Conservation (phyloP, 73 alveolate genomes). For the Stentor coeruleus region DNA sequence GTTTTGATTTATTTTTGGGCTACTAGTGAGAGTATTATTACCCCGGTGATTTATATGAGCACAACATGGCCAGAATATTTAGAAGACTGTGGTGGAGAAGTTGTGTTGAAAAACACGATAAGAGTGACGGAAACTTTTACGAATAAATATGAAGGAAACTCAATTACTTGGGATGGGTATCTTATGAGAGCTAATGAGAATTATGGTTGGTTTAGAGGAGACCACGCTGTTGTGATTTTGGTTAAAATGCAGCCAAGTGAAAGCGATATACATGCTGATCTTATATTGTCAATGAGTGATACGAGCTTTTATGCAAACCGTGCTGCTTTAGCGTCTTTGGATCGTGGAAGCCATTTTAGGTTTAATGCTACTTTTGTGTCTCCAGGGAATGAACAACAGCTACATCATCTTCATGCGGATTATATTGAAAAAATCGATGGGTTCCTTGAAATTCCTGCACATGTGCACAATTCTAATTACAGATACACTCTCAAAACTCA, state of each 20-base stretch:
- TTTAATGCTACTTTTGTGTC: conserved; percentile 28
- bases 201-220: conserved; percentile 26
- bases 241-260: conserved; percentile 88
- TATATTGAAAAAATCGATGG: background rate
- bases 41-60: background rate
- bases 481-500: conserved; percentile 5
- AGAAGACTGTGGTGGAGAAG: conserved; percentile 85
- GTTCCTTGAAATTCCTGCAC: conserved; percentile 19
- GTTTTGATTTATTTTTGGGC: conserved; percentile 7
- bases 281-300: conserved; percentile 53
- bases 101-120: conserved; percentile 62
- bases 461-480: conserved; percentile 12
- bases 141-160: conserved; percentile 64
- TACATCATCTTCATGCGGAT: conserved; percentile 21
- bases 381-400: conserved; percentile 21
- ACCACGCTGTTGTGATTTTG: conserved; percentile 59
- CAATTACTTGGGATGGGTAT: conserved; percentile 78
- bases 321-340: background rate
- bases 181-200: conserved; percentile 45
- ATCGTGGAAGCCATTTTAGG: conserved; percentile 10
- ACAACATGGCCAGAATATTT: conserved; percentile 76
- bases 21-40: background rate
- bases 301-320: background rate
- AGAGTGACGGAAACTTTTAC: conserved; percentile 68
- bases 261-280: conserved; percentile 65